phyloP scores from a whole-genome alignment of 371 early-diverging fungal genomes.

The Mucor lusitanicus region DNA sequence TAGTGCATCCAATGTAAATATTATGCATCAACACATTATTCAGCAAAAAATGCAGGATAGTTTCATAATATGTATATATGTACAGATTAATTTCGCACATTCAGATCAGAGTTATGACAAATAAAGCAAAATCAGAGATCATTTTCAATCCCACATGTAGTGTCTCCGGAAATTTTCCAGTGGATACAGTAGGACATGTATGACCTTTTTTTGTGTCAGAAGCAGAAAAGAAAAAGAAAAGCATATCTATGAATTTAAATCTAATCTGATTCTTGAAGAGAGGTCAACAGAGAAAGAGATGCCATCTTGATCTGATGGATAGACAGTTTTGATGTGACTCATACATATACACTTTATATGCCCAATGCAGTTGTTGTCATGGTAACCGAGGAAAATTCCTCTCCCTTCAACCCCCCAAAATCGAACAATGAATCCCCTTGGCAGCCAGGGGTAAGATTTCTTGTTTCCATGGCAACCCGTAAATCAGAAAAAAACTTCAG shows the following conservation, averaged over 20 bases:
- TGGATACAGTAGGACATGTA: not conserved
- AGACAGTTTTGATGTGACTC: not conserved
- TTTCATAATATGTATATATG: not conserved
- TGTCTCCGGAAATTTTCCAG: not conserved
- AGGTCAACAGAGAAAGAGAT: not conserved
- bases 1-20: not conserved
- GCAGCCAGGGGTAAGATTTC: not conserved
- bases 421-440: not conserved
- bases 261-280: not conserved
- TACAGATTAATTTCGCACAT: not conserved
- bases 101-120: not conserved
- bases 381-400: not conserved
- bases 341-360: not conserved
- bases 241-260: not conserved
- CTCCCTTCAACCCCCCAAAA: not conserved
- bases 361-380: not conserved
- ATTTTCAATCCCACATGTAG: not conserved
- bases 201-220: not conserved
- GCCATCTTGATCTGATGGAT: not conserved
- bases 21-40: not conserved
- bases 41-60: not conserved
- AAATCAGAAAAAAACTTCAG: not conserved
- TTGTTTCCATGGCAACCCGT: not conserved
- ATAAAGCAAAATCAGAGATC: not conserved
- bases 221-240: not conserved